Percentiles rank a stretch among this genome's conserved stretches.
phyloP scores from a whole-genome alignment of 768 basidiomycete species.

The Russula sp. region DNA sequence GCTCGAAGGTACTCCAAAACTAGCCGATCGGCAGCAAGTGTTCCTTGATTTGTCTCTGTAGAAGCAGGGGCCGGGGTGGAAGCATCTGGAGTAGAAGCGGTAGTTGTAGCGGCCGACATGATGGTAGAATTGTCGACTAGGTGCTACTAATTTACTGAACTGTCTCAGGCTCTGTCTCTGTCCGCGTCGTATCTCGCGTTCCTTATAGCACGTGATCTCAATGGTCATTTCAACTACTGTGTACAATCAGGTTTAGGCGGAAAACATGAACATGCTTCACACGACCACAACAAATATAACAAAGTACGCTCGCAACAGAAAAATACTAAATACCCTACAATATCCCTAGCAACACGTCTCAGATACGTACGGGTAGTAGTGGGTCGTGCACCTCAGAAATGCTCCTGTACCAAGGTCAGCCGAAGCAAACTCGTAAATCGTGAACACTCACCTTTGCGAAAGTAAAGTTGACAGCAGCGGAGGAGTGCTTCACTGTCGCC shows the following conservation, averaged over 20 bases:
- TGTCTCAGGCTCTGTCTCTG: too few species aligned
- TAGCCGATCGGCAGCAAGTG: conserved; percentile 36
- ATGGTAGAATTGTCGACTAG: background rate
- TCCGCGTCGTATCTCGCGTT: background rate
- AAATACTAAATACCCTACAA: background rate
- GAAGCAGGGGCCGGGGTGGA: conserved; percentile 33
- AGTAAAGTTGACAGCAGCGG: conserved; percentile 57
- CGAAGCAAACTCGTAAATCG: conserved; percentile 10
- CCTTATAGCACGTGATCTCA: background rate
- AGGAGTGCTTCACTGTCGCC: conserved; percentile 53
- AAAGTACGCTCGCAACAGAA: background rate
- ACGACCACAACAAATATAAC: background rate
- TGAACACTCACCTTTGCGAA: conserved; percentile 68
- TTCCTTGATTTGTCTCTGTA: conserved; percentile 41
- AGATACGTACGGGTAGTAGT: background rate
- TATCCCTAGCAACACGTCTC: background rate
- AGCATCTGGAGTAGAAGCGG: conserved; percentile 45
- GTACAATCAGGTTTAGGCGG: too few species aligned
- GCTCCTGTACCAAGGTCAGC: conserved; percentile 40
- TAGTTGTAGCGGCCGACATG: conserved; percentile 48
- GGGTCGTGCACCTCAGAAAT: conserved; percentile 39
- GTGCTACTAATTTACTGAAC: background rate
- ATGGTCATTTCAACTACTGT: background rate
- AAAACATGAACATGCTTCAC: background rate
- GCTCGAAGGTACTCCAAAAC: conserved; percentile 46